Percentiles rank a stretch among this genome's conserved stretches.
Conservation (phyloP, 1,139 yeast species). For the Hyphopichia fennica region DNA sequence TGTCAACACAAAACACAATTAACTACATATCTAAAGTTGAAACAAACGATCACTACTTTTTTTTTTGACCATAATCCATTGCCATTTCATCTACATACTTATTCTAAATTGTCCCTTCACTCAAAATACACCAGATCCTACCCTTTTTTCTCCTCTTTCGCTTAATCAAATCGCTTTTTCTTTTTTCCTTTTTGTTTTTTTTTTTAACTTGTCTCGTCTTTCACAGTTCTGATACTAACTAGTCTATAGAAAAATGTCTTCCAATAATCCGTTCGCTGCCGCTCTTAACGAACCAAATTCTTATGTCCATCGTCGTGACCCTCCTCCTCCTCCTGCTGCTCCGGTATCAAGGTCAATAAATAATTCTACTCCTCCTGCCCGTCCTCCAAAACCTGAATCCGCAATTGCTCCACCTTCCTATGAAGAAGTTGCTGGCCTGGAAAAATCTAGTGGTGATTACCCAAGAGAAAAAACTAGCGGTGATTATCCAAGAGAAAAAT, state of each 20-base stretch:
- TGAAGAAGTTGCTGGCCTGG: constrained; percentile 66
- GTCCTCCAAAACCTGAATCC: constrained; percentile 29
- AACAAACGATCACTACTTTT: background rate
- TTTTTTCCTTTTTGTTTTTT: background rate
- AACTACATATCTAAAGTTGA: background rate
- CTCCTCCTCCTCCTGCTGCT: constrained; percentile 31
- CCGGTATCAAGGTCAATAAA: background rate
- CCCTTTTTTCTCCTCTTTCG: no score
- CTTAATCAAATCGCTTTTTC: no score
- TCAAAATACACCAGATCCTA: no score
- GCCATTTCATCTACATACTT: no score
- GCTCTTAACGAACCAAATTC: constrained; percentile 41
- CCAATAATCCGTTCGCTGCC: constrained; percentile 60
- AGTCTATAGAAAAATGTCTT: constrained; percentile 37
- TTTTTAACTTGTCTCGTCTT: background rate
- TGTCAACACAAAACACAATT: background rate
- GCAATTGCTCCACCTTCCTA: constrained; percentile 57
- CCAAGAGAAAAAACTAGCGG: constrained; percentile 27
- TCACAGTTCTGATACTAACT: constrained; percentile 22
- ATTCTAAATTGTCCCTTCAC: no score
- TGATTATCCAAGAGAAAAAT: constrained; percentile 56
- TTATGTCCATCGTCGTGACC: constrained; percentile 34
- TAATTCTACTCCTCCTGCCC: constrained; percentile 24
- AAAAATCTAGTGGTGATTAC: constrained; percentile 30
- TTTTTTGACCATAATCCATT: no score